Evolutionary conservation across 306 rosid species (phyloP).

Genomic region (Medicago ruthenica): DNA sequence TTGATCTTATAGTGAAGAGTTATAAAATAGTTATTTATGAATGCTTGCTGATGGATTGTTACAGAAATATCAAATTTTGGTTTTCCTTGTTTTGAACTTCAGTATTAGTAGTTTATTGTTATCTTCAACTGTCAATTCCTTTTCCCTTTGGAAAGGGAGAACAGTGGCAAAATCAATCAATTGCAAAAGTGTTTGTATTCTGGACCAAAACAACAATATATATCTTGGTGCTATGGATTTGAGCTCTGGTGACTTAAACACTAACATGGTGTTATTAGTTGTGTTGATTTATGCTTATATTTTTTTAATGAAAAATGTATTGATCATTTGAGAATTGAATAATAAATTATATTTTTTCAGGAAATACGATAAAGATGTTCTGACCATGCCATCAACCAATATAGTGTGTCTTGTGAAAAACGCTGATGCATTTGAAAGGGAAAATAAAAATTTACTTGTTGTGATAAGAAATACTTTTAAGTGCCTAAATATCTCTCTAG

Average conservation of each 20-base stretch:
- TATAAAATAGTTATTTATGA: not conserved
- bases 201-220: not conserved
- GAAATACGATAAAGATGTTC: not conserved
- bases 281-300: not conserved
- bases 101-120: not conserved
- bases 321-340: not conserved
- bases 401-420: not conserved
- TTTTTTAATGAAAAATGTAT: not conserved
- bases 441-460: not conserved
- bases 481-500: no score
- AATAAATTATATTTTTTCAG: not conserved
- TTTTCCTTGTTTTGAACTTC: not conserved
- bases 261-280: not conserved
- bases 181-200: not conserved
- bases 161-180: not conserved
- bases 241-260: not conserved
- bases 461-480: no score
- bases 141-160: no score
- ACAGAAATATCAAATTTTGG: not conserved
- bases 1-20: slow-evolving; percentile 42
- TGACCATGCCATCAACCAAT: not conserved
- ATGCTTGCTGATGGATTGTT: not conserved
- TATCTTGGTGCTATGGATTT: not conserved
- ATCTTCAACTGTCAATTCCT: not conserved
- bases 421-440: not conserved